Conservation (phyloP, 495 filamentous ascomycete species). For the Lophiotrema nucula region DNA sequence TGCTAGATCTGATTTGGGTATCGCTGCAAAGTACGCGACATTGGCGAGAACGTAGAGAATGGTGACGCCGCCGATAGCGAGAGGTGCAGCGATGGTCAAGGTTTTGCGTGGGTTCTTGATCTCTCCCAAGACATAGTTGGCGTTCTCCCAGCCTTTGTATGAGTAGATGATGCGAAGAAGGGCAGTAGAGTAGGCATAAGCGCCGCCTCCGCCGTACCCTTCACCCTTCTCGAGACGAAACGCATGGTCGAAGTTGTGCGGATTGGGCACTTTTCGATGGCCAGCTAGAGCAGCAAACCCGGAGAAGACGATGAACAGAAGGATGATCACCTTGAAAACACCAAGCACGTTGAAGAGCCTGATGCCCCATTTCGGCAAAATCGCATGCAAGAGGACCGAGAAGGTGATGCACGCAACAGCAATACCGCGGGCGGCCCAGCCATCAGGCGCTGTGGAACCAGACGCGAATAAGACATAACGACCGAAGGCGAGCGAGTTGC, state of each 20-base stretch:
- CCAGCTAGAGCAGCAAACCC: slow-evolving; percentile 49
- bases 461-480: slow-evolving; percentile 49
- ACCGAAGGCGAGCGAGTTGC: slow-evolving; percentile 34
- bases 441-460: slow-evolving; percentile 54
- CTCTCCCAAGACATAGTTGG: slow-evolving; percentile 30
- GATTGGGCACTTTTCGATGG: slow-evolving; percentile 26
- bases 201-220: slow-evolving; percentile 29
- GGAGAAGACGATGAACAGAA: slow-evolving; percentile 63
- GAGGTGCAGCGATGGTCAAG: slow-evolving; percentile 21
- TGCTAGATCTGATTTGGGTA: slow-evolving; percentile 23
- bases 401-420: slow-evolving; percentile 65
- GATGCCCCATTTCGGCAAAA: slow-evolving; percentile 66
- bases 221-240: slow-evolving; percentile 35
- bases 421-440: slow-evolving; percentile 69
- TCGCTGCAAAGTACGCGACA: slow-evolving; percentile 31
- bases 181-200: slow-evolving; percentile 30
- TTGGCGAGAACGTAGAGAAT: slow-evolving; percentile 32
- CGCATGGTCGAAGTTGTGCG: slow-evolving; percentile 31
- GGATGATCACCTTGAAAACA: slow-evolving; percentile 64
- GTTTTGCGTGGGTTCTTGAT: slow-evolving; percentile 30
- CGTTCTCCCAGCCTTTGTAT: slow-evolving; percentile 34
- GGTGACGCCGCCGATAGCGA: slow-evolving; percentile 27
- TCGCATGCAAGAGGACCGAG: slow-evolving; percentile 60
- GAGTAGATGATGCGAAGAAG: slow-evolving; percentile 32
- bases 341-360: slow-evolving; percentile 65